Conservation (phyloP, 2,329 filamentous ascomycete genomes). For the Byssochlamys sp. region DNA sequence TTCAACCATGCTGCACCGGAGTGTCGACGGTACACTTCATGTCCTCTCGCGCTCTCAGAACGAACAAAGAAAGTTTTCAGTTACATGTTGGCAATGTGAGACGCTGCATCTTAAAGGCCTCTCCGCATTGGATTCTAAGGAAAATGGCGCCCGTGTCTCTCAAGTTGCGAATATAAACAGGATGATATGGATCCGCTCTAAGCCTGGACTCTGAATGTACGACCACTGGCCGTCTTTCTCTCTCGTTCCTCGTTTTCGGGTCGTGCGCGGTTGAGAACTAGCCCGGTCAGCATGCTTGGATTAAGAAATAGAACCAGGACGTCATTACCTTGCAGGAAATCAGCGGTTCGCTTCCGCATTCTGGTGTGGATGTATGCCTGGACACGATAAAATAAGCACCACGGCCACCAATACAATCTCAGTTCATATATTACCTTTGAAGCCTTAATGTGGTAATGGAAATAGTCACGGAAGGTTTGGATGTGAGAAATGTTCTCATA, state of each 20-base stretch:
- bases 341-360: constrained; percentile 93
- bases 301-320: neutral
- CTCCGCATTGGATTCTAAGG: neutral
- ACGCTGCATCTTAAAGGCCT: neutral
- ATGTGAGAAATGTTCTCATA: constrained; percentile 97
- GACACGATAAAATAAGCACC: constrained; percentile 1
- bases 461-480: constrained; percentile 99
- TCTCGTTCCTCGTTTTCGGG: constrained; percentile 96
- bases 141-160: neutral
- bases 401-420: constrained; percentile 4
- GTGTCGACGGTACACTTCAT: neutral
- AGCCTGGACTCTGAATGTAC: constrained; percentile 67
- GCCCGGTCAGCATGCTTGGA: constrained; percentile 24
- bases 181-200: constrained; percentile 13
- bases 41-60: neutral
- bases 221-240: constrained; percentile 91
- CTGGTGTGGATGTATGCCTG: constrained; percentile 93
- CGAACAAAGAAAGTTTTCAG: neutral
- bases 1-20: neutral
- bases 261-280: constrained; percentile 88
- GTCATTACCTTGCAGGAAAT: constrained; percentile 82
- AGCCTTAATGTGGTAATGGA: constrained; percentile 99
- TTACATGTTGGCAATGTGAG: neutral
- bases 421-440: constrained; percentile 56
- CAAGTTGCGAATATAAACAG: neutral